Evolutionary conservation across 1,284 basidiomycete species (phyloP).

Genomic region (Apiotrichum domesticum): DNA sequence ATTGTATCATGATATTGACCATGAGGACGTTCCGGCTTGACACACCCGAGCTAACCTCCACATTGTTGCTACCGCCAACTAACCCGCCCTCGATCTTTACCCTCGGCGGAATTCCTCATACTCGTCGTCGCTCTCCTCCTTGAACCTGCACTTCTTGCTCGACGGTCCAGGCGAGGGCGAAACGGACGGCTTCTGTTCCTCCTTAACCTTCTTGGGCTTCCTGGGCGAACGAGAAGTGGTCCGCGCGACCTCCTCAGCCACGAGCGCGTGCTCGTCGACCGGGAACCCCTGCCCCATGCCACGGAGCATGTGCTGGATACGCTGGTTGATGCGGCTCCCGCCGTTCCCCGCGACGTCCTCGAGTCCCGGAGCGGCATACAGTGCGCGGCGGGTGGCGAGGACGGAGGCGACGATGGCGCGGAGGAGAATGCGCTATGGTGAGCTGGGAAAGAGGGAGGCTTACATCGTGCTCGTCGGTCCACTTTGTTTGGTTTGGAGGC

Average conservation of each 20-base stretch:
- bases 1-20: no score
- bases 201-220: no score
- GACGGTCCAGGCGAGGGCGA: no score
- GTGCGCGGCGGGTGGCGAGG: slow-evolving; percentile 7
- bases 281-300: slow-evolving; percentile 5
- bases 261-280: not conserved
- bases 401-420: slow-evolving; percentile 5
- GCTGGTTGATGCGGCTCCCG: slow-evolving; percentile 15
- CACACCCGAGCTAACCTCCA: no score
- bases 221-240: no score
- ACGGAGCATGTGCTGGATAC: slow-evolving; percentile 8
- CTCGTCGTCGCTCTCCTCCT: not conserved
- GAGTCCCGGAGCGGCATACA: slow-evolving; percentile 18
- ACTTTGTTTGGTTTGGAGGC: not conserved
- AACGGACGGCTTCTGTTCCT: no score
- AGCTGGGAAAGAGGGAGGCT: not conserved
- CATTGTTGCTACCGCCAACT: no score
- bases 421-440: slow-evolving; percentile 6
- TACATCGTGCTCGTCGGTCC: slow-evolving; percentile 19
- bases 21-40: no score
- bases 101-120: no score
- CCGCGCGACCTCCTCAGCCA: slow-evolving; percentile 3
- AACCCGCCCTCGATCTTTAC: no score
- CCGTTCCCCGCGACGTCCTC: slow-evolving; percentile 16
- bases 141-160: no score